phyloP scores from a whole-genome alignment of 306 rosid genomes.

The Prunus campanulata region DNA sequence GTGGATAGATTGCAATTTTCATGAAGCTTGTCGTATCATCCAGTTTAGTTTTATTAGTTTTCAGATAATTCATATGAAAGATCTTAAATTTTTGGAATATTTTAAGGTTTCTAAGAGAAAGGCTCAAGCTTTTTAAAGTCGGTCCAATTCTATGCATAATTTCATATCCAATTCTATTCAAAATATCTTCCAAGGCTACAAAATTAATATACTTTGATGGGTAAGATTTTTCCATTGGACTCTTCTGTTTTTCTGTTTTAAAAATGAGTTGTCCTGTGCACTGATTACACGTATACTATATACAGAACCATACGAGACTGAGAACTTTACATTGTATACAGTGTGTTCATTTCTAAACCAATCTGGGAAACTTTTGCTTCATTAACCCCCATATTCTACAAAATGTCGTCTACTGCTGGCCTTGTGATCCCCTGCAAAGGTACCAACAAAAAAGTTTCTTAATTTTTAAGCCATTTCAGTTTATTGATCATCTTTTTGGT shows the following conservation, averaged over 20 bases:
- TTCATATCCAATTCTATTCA: neutral
- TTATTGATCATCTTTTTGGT: neutral
- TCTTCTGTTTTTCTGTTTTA: too few relatives aligned
- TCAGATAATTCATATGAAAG: neutral
- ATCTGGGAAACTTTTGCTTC: neutral
- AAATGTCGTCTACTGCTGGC: constrained; percentile 32
- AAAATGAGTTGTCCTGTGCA: neutral
- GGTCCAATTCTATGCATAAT: too few relatives aligned
- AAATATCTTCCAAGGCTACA: neutral
- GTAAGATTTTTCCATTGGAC: too few relatives aligned
- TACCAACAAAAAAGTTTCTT: neutral
- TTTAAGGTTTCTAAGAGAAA: neutral
- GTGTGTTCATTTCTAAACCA: neutral
- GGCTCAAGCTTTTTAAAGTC: too few relatives aligned
- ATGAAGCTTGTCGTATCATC: neutral
- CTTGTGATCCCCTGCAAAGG: constrained; percentile 36
- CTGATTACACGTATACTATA: neutral
- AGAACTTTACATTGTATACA: neutral
- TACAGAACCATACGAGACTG: neutral
- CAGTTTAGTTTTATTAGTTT: neutral
- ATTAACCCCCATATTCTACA: neutral
- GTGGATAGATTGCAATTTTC: neutral
- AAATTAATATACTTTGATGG: too few relatives aligned
- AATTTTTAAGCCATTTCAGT: neutral
- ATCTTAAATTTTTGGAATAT: neutral